phyloP scores from a whole-genome alignment of 441 rosid genomes.

The Flueggea neowawraea region DNA sequence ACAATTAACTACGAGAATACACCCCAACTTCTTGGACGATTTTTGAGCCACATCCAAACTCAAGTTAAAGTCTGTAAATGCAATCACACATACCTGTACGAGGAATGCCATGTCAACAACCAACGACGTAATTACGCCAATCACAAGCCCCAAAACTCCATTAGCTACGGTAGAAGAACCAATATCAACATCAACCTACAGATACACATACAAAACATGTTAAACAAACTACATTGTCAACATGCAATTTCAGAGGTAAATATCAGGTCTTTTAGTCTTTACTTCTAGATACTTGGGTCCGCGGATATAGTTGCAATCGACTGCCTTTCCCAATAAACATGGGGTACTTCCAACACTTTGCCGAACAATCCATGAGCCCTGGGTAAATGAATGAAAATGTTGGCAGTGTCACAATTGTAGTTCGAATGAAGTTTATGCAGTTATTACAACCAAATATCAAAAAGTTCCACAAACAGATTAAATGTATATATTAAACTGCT shows the following conservation, averaged over 20 bases:
- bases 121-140: conserved; percentile 86
- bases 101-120: conserved; percentile 99
- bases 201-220: conserved; percentile 8
- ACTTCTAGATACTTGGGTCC: conserved; percentile 84
- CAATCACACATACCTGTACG: conserved; percentile 67
- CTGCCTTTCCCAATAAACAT: conserved; percentile 94
- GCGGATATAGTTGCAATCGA: conserved; percentile 94
- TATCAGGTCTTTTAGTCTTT: conserved; percentile 13
- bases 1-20: too few species aligned
- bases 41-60: too few species aligned
- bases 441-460: too few species aligned
- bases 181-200: conserved; percentile 93
- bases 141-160: conserved; percentile 96
- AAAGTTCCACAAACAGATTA: too few species aligned
- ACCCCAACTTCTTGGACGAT: too few species aligned
- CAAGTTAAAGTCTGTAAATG: neutral
- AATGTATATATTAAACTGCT: too few species aligned
- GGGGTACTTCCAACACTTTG: conserved; percentile 99
- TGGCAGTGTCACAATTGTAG: too few species aligned
- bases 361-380: conserved; percentile 99
- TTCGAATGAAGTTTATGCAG: too few species aligned
- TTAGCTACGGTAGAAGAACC: conserved; percentile 99
- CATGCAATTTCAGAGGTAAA: neutral
- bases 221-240: conserved; percentile 1
- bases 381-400: conserved; percentile 2